These are phyloP conservation scores for Tillandsia fasciculata DNA, from an alignment of 176 grass and related monocot genomes.

Conservation along the genomic window DNA sequence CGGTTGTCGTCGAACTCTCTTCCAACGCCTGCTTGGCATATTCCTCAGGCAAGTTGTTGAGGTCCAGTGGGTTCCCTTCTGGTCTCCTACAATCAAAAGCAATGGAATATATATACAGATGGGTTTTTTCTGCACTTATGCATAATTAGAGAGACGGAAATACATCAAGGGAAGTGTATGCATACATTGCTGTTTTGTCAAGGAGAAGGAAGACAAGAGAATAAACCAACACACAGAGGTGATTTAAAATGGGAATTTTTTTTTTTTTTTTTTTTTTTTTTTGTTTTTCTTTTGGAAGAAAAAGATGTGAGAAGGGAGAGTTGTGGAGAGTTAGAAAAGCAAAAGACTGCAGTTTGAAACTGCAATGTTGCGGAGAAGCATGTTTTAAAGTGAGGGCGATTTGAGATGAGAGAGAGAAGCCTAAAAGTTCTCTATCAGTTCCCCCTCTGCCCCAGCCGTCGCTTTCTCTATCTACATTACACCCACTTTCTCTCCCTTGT, in stretches of 20 bases:
- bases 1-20: constrained; percentile 85
- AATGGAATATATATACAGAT: background rate
- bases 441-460: constrained; percentile 60
- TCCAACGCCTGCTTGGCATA: constrained; percentile 65
- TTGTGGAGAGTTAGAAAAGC: constrained; percentile 22
- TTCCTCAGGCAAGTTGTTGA: constrained; percentile 97
- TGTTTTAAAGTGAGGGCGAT: constrained; percentile 61
- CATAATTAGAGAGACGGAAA: background rate
- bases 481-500: background rate
- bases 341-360: constrained; percentile 68
- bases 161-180: background rate
- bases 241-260: constrained; percentile 1
- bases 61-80: constrained; percentile 66
- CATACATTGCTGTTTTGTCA: constrained; percentile 19
- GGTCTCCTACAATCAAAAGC: constrained; percentile 51
- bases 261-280: background rate
- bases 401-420: constrained; percentile 32
- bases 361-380: constrained; percentile 36
- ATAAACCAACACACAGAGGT: constrained; percentile 32
- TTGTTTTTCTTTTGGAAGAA: background rate
- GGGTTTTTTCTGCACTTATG: background rate
- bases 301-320: constrained; percentile 14
- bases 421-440: constrained; percentile 90
- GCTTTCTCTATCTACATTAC: constrained; percentile 71
- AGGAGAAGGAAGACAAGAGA: constrained; percentile 34